These are phyloP conservation scores for Biscogniauxia sp. DNA, from an alignment of 2,329 filamentous ascomycete genomes.

Conservation along the genomic window DNA sequence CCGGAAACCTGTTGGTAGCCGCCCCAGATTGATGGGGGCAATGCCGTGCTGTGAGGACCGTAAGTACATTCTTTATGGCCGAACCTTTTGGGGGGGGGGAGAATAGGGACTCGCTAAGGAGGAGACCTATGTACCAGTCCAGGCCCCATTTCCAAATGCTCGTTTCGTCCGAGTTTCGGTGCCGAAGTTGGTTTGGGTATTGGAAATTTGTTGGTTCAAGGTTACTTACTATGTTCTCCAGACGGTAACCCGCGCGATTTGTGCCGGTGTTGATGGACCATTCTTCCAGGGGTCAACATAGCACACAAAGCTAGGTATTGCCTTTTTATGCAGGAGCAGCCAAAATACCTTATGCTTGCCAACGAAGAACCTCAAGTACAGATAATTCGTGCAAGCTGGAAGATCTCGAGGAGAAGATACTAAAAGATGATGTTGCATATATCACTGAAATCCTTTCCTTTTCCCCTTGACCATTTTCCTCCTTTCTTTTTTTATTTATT, in stretches of 20 bases:
- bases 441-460: not conserved
- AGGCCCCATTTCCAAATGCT: not conserved
- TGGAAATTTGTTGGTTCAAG: not conserved
- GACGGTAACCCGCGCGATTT: no score
- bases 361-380: not conserved
- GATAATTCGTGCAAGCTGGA: no score
- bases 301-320: no score
- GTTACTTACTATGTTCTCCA: not conserved
- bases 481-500: not conserved
- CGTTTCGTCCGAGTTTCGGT: not conserved
- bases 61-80: not conserved
- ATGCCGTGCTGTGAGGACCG: not conserved
- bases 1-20: not conserved
- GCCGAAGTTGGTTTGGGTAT: not conserved
- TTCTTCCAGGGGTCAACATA: not conserved
- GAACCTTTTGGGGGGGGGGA: no score
- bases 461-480: not conserved
- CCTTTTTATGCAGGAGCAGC: no score
- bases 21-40: not conserved
- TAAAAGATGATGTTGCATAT: not conserved
- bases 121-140: no score
- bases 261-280: not conserved
- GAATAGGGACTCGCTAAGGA: not conserved
- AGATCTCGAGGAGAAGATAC: no score
- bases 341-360: not conserved